Conservation (phyloP, 169 alveolate genomes). For the Miamiensis avidus region DNA sequence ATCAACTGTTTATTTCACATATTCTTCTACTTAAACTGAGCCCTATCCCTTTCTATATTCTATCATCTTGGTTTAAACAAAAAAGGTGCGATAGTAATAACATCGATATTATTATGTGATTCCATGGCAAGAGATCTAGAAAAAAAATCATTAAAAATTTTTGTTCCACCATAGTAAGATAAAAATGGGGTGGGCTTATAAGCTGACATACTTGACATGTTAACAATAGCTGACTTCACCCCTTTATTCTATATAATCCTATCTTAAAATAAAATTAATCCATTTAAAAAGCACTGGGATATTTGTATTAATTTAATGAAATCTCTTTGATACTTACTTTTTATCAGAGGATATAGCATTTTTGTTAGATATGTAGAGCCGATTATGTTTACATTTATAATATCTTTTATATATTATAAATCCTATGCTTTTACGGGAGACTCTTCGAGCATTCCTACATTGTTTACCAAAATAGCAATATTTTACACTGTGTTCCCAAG, state of each 20-base stretch:
- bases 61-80: not conserved
- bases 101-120: slow-evolving; percentile 5
- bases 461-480: not conserved
- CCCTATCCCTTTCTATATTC: too few relatives aligned
- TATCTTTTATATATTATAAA: too few relatives aligned
- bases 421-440: not conserved
- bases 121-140: slow-evolving; percentile 6
- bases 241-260: slow-evolving; percentile 1
- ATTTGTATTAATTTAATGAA: too few relatives aligned
- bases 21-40: too few relatives aligned
- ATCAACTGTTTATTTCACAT: too few relatives aligned
- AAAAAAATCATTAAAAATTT: slow-evolving; percentile 21
- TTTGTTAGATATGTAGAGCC: not conserved
- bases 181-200: slow-evolving; percentile 10
- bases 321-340: not conserved
- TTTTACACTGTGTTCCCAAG: not conserved
- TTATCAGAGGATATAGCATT: not conserved
- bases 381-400: not conserved
- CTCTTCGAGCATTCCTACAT: not conserved
- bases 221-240: slow-evolving; percentile 15
- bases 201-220: slow-evolving; percentile 11
- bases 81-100: slow-evolving; percentile 20
- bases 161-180: slow-evolving; percentile 19
- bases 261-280: too few relatives aligned
- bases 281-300: too few relatives aligned